phyloP scores from a whole-genome alignment of 176 grass and related monocot genomes.

The Ensete ventricosum region DNA sequence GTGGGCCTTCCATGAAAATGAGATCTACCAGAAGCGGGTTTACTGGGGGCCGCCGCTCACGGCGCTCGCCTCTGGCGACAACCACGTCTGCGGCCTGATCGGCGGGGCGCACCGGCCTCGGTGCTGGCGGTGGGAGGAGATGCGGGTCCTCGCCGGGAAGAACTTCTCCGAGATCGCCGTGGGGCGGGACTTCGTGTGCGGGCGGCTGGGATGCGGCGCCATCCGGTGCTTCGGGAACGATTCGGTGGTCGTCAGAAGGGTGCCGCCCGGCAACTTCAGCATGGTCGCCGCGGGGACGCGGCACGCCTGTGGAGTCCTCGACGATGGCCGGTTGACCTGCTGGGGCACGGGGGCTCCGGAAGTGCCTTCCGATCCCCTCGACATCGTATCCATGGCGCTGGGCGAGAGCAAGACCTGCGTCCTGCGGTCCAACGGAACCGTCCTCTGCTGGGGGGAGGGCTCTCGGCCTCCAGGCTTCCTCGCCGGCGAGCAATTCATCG shows the following conservation, averaged over 20 bases:
- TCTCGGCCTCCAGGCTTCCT: slow-evolving; percentile 21
- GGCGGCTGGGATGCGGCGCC: slow-evolving; percentile 11
- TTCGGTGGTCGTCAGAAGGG: background rate
- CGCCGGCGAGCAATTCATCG: slow-evolving; percentile 18
- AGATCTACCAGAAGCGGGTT: background rate
- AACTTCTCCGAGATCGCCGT: slow-evolving; percentile 11
- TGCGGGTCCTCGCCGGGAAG: background rate
- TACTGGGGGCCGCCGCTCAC: slow-evolving; percentile 1
- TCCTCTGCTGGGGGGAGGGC: slow-evolving; percentile 49
- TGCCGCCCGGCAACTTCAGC: slow-evolving; percentile 1
- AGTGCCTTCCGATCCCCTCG: slow-evolving; percentile 6
- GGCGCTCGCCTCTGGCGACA: slow-evolving; percentile 5
- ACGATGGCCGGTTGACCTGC: slow-evolving; percentile 26
- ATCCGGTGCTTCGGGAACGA: slow-evolving; percentile 31
- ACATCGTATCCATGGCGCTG: slow-evolving; percentile 43
- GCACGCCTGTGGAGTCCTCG: slow-evolving; percentile 54
- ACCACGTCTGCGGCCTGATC: slow-evolving; percentile 10
- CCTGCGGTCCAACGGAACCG: slow-evolving; percentile 30
- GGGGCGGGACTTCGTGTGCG: slow-evolving; percentile 51
- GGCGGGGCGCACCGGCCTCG: background rate
- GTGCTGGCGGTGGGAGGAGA: slow-evolving; percentile 4
- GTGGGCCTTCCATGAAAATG: slow-evolving; percentile 16
- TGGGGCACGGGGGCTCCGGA: slow-evolving; percentile 48
- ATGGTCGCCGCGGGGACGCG: slow-evolving; percentile 36
- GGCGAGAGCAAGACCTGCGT: slow-evolving; percentile 62